Evolutionary conservation across 768 basidiomycete species (phyloP), one percentile per base, ranked within the genome.

Genomic region (Trametes meyenii): DNA sequence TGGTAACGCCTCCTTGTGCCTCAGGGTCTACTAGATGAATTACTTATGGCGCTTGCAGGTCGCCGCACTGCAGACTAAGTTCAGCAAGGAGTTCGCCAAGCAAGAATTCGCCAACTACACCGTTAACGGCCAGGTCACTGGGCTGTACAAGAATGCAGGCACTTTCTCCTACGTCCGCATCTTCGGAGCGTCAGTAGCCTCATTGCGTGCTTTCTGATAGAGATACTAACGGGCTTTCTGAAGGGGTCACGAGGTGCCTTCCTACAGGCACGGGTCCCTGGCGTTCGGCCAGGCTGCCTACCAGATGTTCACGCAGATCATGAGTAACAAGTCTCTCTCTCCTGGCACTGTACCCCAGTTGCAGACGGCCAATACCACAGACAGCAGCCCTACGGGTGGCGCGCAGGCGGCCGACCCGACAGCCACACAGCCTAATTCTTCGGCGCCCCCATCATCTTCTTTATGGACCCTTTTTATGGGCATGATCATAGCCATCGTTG

Each of bases 101-200:
- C 80, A 83, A 62, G 21, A 67, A 0, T 85, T 84, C 68, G 63
- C 76, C 6, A 75, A 76, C 40, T 86, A 77, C 71, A 83, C 75
- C 0, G 84, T 87, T 8, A 67, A 75, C 1, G 85, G 85, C 0
- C 75, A 80, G 57, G 60, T 70, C 1, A 74, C 85, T 5, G 85
- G 84, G 2, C 71, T 81, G 29, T 85, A 74, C 74, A 86, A 86
- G 74, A 85, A 84, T 56, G 83, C 85, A 5, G 85, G 84, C 13
- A 82, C 75, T 1, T 79, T 81, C 68, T 83, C 84, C 14, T 86
- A 85, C 63, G 68, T 86, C 17, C 77, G 84, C 12, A 76, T 85
- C 24, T 81, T 72, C 58, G 69, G 69, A 36, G 69, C 71, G 68
- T 70, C 55, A 67, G 69, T 69, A 2, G 1, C 35, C 26, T 12